These are phyloP conservation scores for Crithidia bombi DNA, from an alignment of 208 protist species.

Conservation along the genomic window DNA sequence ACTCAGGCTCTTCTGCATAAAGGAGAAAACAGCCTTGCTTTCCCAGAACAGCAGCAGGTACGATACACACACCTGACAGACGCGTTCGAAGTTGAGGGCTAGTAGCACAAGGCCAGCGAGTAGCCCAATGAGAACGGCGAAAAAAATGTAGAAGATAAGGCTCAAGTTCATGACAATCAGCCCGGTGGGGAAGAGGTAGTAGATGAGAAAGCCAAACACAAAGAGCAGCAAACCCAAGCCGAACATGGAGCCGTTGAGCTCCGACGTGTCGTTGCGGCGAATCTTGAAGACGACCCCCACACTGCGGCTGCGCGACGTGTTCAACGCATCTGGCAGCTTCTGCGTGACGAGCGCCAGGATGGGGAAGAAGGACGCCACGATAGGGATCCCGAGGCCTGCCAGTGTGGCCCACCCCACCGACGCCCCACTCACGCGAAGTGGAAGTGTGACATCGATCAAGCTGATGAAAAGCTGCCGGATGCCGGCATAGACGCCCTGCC, in stretches of 20 bases:
- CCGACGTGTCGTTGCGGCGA: constrained; percentile 32
- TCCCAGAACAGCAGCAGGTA: constrained; percentile 93
- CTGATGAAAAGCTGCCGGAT: constrained; percentile 43
- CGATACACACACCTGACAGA: constrained; percentile 54
- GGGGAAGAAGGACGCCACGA: constrained; percentile 88
- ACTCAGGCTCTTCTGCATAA: constrained; percentile 92
- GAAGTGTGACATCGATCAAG: constrained; percentile 53
- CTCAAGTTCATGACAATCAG: constrained; percentile 86
- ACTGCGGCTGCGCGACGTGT: constrained; percentile 65
- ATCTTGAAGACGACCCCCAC: constrained; percentile 78
- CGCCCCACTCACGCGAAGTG: constrained; percentile 32
- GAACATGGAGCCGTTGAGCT: constrained; percentile 47
- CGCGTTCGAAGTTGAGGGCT: constrained; percentile 89
- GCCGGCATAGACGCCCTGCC: constrained; percentile 57
- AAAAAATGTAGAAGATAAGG: constrained; percentile 95
- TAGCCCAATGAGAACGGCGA: constrained; percentile 90
- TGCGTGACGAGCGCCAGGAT: constrained; percentile 80
- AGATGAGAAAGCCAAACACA: constrained; percentile 86
- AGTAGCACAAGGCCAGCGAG: constrained; percentile 91
- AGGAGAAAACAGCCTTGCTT: constrained; percentile 50
- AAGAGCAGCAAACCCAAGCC: constrained; percentile 60
- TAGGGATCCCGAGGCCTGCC: constrained; percentile 85
- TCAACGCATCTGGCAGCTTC: constrained; percentile 88
- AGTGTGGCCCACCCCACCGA: constrained; percentile 75
- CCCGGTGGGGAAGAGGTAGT: constrained; percentile 93